These are phyloP conservation scores for Auxenochlorella pyrenoidosa DNA, from an alignment of 139 green algal species.

Conservation along the genomic window DNA sequence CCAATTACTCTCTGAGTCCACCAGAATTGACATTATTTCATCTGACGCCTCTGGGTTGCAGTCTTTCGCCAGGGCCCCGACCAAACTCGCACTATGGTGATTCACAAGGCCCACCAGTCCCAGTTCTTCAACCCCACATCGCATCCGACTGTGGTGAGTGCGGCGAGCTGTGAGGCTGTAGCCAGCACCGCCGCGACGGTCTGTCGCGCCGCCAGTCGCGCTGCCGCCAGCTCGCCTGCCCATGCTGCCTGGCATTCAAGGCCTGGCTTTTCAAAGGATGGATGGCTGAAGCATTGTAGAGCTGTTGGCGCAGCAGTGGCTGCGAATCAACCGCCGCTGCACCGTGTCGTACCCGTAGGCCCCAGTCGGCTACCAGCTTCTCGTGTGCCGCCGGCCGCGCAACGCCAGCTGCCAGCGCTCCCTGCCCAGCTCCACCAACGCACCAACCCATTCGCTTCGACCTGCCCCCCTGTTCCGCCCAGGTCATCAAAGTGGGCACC, in stretches of 20 bases:
- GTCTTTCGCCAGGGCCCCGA: too few relatives aligned
- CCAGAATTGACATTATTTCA: too few relatives aligned
- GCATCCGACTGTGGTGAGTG: conserved; percentile 21
- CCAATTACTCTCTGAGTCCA: too few relatives aligned
- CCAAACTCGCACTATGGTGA: too few relatives aligned
- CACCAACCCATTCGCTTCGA: neutral
- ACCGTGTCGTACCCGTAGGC: too few relatives aligned
- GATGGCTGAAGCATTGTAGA: neutral
- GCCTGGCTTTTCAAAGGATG: neutral
- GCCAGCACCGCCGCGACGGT: neutral
- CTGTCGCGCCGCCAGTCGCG: neutral
- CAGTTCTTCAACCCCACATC: conserved; percentile 34
- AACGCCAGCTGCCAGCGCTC: neutral
- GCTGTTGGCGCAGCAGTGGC: too few relatives aligned
- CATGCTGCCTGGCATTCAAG: neutral
- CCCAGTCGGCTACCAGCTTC: too few relatives aligned
- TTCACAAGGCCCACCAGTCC: neutral
- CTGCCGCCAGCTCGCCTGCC: neutral
- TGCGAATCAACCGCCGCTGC: too few relatives aligned
- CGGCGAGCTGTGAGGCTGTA: too few relatives aligned
- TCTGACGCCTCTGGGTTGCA: too few relatives aligned
- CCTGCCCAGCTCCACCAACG: neutral
- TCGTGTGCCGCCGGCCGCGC: neutral
- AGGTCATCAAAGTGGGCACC: conserved; percentile 95
- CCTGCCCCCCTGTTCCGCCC: neutral